Base-by-base conservation (phyloP, 140 eudicot species). In the Erigeron philadelphicus region DNA sequence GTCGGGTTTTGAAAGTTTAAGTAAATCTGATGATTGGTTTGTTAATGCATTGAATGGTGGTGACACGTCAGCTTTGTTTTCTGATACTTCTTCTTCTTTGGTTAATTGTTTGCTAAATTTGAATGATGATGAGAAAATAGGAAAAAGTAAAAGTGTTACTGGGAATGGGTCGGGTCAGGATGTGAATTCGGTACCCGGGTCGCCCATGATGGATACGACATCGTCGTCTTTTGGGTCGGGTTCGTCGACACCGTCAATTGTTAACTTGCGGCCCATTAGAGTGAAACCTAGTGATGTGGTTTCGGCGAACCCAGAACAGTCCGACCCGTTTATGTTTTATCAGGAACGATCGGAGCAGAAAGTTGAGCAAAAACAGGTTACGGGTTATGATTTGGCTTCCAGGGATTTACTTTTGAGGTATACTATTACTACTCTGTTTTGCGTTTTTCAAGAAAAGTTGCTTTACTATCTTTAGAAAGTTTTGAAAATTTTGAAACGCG, bases 171-270 rank as follows among this genome's bases (percentile, higher is more conserved):
- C 56, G 47, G 69, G 53, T 35, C 74, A 75, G 74, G 79, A 75
- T 35, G 79, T 80, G 12, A 82, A 86, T 50, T 89, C 96, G 16
- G 82, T 86, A 57, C 96, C 90, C 19, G 88, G 81, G 46, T 89
- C 96, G 1, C 80, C 70, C 25, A 75, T 75, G 70, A 15, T 75
- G 67, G 90, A 84, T 38, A 86, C 85, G 19, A 72, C 81, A 21
- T 88, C 96, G 41, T 86, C 95, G 16, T 86, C 96, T n/a, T 72
- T 72, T 62, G 96, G 96, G 40, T 89, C 96, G 18, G 82, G 83
- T 2, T 70, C 86, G 11, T 83, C 90, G 11, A 56, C 85, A 43
- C 91, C 91, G 66, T 76, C 88, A 1, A 52, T 79, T 66, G 72
- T 85, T 5, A 85, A 88, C 78, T 66, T 88, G 82, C 89, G 89